These are phyloP conservation scores for Diplodia corticola DNA, from an alignment of 2,329 filamentous ascomycete genomes.

Conservation along the genomic window DNA sequence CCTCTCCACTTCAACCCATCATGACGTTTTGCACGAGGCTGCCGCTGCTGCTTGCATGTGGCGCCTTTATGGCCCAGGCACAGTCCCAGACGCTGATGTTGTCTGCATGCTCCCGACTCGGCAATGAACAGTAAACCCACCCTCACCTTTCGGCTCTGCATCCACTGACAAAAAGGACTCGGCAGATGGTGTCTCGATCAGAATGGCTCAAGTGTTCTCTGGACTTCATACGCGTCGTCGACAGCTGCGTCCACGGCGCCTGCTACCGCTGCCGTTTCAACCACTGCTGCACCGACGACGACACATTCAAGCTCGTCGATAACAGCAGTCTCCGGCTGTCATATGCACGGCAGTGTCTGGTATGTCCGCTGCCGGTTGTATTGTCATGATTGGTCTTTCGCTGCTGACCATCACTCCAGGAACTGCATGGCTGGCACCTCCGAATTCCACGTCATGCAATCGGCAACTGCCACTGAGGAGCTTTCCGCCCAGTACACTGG, in stretches of 20 bases:
- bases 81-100: not conserved
- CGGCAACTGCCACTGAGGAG: conserved; percentile 56
- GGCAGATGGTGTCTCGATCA: conserved; percentile 1
- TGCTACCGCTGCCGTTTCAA: not conserved
- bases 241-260: not conserved
- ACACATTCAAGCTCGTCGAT: conserved; percentile 25
- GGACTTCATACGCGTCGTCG: not conserved
- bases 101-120: not conserved
- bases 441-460: conserved; percentile 49
- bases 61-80: not conserved
- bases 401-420: conserved; percentile 29
- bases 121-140: not conserved
- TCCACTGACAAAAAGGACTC: not conserved
- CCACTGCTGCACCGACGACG: not conserved
- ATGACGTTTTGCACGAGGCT: not conserved
- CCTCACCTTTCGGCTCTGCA: not conserved
- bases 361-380: conserved; percentile 30
- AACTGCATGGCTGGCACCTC: conserved; percentile 48
- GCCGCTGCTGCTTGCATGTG: not conserved
- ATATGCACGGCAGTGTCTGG: conserved; percentile 50
- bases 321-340: conserved; percentile 56
- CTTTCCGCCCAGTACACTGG: conserved; percentile 63
- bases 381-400: not conserved
- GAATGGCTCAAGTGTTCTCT: not conserved
- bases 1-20: not conserved